Evolutionary conservation across 176 grass and related monocot genomes (phyloP).

Genomic region (Cymbopogon citratus): DNA sequence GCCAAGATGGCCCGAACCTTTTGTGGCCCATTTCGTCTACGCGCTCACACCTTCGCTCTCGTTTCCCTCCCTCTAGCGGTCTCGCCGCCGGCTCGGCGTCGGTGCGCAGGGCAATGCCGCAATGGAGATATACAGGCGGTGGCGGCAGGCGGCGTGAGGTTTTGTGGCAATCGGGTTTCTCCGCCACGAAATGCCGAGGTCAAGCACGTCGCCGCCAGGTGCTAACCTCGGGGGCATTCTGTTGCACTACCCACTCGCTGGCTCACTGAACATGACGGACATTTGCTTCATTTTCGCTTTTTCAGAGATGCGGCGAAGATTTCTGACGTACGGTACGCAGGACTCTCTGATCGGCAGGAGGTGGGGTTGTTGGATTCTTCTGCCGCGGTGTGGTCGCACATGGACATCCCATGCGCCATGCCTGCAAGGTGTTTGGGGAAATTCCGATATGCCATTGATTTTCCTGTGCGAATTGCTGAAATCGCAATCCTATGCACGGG

Average conservation of each 20-base stretch:
- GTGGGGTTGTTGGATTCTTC: background rate
- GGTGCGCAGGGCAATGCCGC: background rate
- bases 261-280: background rate
- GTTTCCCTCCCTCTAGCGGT: background rate
- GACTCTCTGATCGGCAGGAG: no score
- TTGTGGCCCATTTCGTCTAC: background rate
- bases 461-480: background rate
- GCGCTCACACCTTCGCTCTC: background rate
- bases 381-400: background rate
- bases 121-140: background rate
- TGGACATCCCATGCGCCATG: background rate
- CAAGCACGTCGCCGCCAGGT: background rate
- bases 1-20: background rate
- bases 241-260: no score
- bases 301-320: background rate
- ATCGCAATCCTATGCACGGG: background rate
- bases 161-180: background rate
- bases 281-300: background rate
- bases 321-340: background rate
- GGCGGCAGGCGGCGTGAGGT: background rate
- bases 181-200: background rate
- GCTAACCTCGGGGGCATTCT: background rate
- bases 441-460: background rate
- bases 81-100: background rate
- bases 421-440: constrained; percentile 2